Base-by-base conservation (phyloP, 441 rosid species). In the Bocquillonia castaneifolia region DNA sequence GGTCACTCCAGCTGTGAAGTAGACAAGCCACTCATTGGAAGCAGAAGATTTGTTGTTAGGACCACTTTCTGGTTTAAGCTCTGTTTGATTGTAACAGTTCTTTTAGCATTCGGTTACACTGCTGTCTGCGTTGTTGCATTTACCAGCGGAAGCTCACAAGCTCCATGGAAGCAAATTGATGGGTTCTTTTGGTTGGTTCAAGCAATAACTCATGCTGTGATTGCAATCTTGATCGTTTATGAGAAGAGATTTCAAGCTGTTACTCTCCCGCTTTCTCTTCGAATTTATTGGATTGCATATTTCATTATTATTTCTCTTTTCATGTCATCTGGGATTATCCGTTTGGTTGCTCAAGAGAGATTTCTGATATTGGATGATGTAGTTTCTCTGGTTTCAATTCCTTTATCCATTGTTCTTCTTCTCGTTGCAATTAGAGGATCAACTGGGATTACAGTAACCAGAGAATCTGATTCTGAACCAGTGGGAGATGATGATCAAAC, bases 181-280 rank as follows among this genome's bases (percentile, higher is more conserved):
- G 77, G 81, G 1, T 36, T 76, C 13, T 93, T 91, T 72, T 91
- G 95, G 96, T 45, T 88, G 5, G 65, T 85, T 68, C 92, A 91
- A 74, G 92, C 95, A 74, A 44, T 86, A 23, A 88, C 95, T 64
- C 89, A 88, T 77, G 80, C 72, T 29, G 78, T 80, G 44, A 73
- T 89, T 45, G 82, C 85, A 20, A 75, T 89, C 65, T 75, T 91
- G 51, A 74, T 91, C 64, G 63, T 88, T 58, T 95, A 89, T 58
- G 87, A 85, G 78, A 89, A 86, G 78, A 83, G 84, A 77, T 89
- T 91, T 72, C 79, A 78, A 72, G 87, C 96, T 34, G 58, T 62
- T 23, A 70, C 70, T 47, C 95, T 85, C 54, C 96, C 96, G 1
- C 47, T 82, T 17, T 66, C 92, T 12, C 87, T 93, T 64, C 75